phyloP scores from a whole-genome alignment of 1,139 yeast species.

The Pichia kudriavzevii region DNA sequence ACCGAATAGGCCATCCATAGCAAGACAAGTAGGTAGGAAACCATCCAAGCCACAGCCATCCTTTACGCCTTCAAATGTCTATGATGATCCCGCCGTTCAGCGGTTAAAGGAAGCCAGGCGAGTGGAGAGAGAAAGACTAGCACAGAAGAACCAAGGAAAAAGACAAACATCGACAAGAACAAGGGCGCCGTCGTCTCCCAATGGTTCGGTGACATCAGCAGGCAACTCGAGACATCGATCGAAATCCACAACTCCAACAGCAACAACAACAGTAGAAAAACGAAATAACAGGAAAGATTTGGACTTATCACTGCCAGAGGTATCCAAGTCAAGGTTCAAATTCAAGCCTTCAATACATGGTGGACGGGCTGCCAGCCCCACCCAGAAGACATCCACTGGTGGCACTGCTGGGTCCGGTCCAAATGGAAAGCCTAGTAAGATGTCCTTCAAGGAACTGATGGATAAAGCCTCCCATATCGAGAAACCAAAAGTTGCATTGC shows the following conservation, averaged over 20 bases:
- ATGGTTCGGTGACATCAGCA: not conserved
- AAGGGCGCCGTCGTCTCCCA: not conserved
- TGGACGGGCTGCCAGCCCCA: not conserved
- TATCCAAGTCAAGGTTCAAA: slow-evolving; percentile 12
- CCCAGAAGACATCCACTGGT: slow-evolving; percentile 7
- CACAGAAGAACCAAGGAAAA: slow-evolving; percentile 5
- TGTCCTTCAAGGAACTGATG: slow-evolving; percentile 63
- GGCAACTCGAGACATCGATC: not conserved
- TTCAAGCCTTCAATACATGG: slow-evolving; percentile 5
- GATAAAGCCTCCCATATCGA: slow-evolving; percentile 57
- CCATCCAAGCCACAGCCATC: slow-evolving; percentile 1
- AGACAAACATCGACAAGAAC: slow-evolving; percentile 3
- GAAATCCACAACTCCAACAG: slow-evolving; percentile 13
- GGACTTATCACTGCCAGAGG: slow-evolving; percentile 1
- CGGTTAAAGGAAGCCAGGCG: slow-evolving; percentile 59
- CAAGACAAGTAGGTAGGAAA: not conserved
- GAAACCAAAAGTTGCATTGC: slow-evolving; percentile 14
- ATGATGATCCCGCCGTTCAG: slow-evolving; percentile 47
- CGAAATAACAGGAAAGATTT: no score
- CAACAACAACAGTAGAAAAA: slow-evolving; percentile 33
- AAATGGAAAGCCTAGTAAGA: slow-evolving; percentile 34
- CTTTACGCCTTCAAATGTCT: not conserved
- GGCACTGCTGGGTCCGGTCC: slow-evolving; percentile 6
- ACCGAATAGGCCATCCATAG: not conserved
- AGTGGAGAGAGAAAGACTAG: slow-evolving; percentile 40